These are phyloP conservation scores for Alternaria metachromatica DNA, from an alignment of 2,329 filamentous ascomycete genomes.

Conservation along the genomic window DNA sequence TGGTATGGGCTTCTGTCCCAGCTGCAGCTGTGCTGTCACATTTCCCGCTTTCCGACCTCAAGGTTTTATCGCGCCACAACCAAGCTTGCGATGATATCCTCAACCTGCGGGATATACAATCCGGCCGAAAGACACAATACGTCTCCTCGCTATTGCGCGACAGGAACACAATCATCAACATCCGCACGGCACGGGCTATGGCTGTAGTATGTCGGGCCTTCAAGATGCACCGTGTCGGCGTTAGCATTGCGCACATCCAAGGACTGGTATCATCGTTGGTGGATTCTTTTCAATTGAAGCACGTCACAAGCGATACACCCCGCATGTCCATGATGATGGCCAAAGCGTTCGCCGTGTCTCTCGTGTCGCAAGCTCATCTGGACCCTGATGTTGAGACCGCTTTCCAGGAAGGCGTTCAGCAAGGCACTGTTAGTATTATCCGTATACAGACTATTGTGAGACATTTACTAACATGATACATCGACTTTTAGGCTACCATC, in stretches of 20 bases:
- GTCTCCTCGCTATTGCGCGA: conserved; percentile 1
- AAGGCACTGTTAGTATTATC: not conserved
- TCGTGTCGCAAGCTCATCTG: not conserved
- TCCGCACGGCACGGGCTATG: not conserved
- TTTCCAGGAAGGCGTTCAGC: conserved; percentile 5
- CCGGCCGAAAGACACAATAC: not conserved
- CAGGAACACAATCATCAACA: not conserved
- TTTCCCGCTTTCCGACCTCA: not conserved
- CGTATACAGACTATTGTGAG: not conserved
- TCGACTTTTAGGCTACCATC: not conserved
- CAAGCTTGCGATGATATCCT: not conserved
- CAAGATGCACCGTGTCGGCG: not conserved
- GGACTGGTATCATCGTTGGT: conserved; percentile 3
- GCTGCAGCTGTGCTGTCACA: not conserved
- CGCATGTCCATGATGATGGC: not conserved
- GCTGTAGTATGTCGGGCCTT: conserved; percentile 1
- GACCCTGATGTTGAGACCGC: conserved; percentile 1
- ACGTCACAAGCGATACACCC: not conserved
- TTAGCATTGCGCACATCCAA: not conserved
- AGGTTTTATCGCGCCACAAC: not conserved
- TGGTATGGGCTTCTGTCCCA: not conserved
- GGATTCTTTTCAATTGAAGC: not conserved
- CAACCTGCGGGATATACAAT: not conserved
- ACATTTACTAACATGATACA: rapidly evolving
- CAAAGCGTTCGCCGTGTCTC: conserved; percentile 3